Base-by-base conservation (phyloP, 257 asterid genomes). In the Rhazya stricta region DNA sequence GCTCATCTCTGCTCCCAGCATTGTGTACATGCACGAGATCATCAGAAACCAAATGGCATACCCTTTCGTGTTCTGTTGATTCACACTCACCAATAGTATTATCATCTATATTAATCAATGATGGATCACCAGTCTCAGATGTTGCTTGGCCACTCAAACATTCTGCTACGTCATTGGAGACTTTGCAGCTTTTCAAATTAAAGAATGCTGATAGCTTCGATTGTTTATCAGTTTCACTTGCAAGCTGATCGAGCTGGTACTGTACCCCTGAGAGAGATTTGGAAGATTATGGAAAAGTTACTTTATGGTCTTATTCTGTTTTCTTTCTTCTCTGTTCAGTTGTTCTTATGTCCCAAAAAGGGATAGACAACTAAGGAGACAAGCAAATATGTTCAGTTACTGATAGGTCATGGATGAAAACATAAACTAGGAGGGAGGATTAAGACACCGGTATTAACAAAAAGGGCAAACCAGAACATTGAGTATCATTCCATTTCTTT, bases 241-340 rank as follows among this genome's bases (percentile, higher is more conserved):
- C 91, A 71, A 95, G 84, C 87, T 90, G 96, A 83, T 91, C 90
- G 62, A 93, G 98, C 86, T 91, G 97, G 84, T 90, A 94, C 67
- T 94, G 96, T 41, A 80, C 78, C 99, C 99, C 97, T 92, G 79
- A 57, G 81, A 77, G 70, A 61, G 77, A 81, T 75, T 43, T 39
- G 79, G 62, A 72, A 61, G 60, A 82, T 21, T 54, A 51, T 16
- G 48, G 25, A 29, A 0, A 27, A 27, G n/a, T 36, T 25, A 46
- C 15, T 63, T 21, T 2, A 57, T 27, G 23, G 36, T 32, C 19
- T n/a, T 46, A 18, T 36, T 27, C 10, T 34, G 12, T 19, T 27
- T 58, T 73, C 30, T 39, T 16, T 39, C 16, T 30, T 42, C 27
- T 56, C n/a, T n/a, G n/a, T n/a, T n/a, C n/a, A n/a, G n/a, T 18